phyloP scores from a whole-genome alignment of 257 asterid species.

The Cynanchum wilfordii region DNA sequence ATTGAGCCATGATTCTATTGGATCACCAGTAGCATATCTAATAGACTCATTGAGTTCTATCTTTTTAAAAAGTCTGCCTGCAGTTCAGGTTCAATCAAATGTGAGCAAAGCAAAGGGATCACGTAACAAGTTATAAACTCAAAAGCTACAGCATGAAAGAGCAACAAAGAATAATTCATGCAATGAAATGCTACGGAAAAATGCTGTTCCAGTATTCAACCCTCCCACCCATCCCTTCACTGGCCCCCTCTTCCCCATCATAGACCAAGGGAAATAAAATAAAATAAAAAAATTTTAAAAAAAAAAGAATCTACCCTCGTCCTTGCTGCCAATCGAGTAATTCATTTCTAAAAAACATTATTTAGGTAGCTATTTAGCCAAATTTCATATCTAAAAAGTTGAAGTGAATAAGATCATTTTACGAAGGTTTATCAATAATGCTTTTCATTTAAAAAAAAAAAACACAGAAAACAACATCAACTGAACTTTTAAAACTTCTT shows the following conservation, averaged over 20 bases:
- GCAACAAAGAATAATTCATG: not conserved
- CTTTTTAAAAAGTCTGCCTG: constrained; percentile 85
- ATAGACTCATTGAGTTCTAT: constrained; percentile 87
- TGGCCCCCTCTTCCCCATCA: not conserved
- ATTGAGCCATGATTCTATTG: constrained; percentile 85
- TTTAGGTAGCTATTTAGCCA: not conserved
- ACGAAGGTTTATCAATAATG: not conserved
- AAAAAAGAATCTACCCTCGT: not conserved
- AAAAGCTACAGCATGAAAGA: not conserved
- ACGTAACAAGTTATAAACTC: not conserved
- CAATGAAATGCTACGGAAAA: not conserved
- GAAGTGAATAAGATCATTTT: not conserved
- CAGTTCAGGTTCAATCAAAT: constrained; percentile 22
- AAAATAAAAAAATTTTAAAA: too few species aligned
- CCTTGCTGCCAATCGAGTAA: not conserved
- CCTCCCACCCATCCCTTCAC: not conserved
- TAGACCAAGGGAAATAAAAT: not conserved
- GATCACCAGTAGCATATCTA: constrained; percentile 96
- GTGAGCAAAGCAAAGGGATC: constrained; percentile 15
- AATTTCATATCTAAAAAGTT: not conserved
- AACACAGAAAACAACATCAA: not conserved
- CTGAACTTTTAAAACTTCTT: not conserved
- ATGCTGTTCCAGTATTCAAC: not conserved
- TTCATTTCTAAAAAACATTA: not conserved
- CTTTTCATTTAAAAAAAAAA: not conserved